Percentiles rank a stretch among this genome's conserved stretches.
phyloP scores from a whole-genome alignment of 1,284 basidiomycete genomes.

The Malassezia psittaci region DNA sequence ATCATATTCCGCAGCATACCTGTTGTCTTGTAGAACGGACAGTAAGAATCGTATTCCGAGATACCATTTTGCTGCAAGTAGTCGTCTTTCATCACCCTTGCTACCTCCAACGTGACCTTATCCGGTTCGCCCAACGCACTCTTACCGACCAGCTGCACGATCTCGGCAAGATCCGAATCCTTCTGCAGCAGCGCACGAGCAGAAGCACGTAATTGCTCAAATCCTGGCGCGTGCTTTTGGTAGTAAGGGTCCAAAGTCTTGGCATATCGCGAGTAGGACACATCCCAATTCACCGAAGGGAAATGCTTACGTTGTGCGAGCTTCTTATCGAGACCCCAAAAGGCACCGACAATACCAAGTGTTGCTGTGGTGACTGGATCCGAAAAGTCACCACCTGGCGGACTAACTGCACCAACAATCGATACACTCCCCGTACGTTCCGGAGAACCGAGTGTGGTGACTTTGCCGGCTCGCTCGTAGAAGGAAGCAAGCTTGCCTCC shows the following conservation, averaged over 20 bases:
- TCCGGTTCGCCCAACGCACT: conserved; percentile 92
- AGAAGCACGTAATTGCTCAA: conserved; percentile 78
- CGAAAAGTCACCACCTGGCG: conserved; percentile 97
- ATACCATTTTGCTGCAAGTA: conserved; percentile 99
- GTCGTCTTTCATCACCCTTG: conserved; percentile 85
- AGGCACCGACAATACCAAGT: conserved; percentile 96
- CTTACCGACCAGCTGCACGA: conserved; percentile 98
- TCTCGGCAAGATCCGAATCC: conserved; percentile 95
- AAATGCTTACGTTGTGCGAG: conserved; percentile 96
- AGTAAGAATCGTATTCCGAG: conserved; percentile 92
- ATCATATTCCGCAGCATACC: conserved; percentile 94
- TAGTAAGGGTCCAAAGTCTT: conserved; percentile 90
- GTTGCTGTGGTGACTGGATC: conserved; percentile 97
- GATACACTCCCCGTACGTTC: conserved; percentile 83
- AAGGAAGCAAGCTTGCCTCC: conserved; percentile 91
- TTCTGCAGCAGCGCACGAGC: conserved; percentile 97
- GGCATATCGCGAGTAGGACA: conserved; percentile 97
- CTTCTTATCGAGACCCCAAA: conserved; percentile 68
- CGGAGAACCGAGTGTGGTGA: conserved; percentile 81
- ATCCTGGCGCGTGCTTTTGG: conserved; percentile 74
- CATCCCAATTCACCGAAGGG: conserved; percentile 97
- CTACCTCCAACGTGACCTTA: conserved; percentile 97
- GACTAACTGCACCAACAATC: conserved; percentile 96
- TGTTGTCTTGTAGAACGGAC: conserved; percentile 69
- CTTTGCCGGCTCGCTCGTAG: conserved; percentile 99